Evolutionary conservation across 139 green algal genomes (phyloP), one percentile per base, ranked within the genome.

Genomic region (Monoraphidium neglectum): DNA sequence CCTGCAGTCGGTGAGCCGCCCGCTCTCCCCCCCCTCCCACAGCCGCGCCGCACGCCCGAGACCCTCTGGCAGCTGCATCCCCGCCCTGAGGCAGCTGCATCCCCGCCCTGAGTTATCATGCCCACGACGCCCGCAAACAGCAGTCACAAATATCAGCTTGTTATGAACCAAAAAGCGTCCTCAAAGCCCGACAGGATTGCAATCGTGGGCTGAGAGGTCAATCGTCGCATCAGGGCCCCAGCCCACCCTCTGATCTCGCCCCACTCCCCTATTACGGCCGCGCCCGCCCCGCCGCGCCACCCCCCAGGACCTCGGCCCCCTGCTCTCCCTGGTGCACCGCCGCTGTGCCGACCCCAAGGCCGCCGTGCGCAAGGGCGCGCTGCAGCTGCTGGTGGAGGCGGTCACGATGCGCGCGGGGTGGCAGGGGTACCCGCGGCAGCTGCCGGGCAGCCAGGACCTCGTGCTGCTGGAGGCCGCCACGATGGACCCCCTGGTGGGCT

Each of bases 261-360:
- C n/a, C n/a, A n/a, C n/a, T n/a, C n/a, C n/a, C n/a, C n/a, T n/a
- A n/a, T n/a, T n/a, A 40, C 24, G 3, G 2, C n/a, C 36, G 16
- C 4, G 12, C 38, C 12, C 40, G 18, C 64, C 59, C n/a, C 1
- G 23, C 24, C 47, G 12, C 13, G 51, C n/a, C 5, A 40, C 53
- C 3, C 24, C 49, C 3, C 77, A 88, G 79, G 87, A 93, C 72
- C 67, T 91, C 28, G 46, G 47, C 4, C 65, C 78, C 33, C 63
- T 94, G 33, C 64, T 86, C 40, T 36, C 59, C 4, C 75, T 91
- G 64, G 84, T 84, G 38, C 74, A 83, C 71, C 59, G 75, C 2
- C 87, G 91, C 26, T 84, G 77, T 68, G 67, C 72, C 5, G 92
- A 96, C 70, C 84, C 89, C 54, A 94, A 94, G 79, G 89, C 84